phyloP scores from a whole-genome alignment of 1,139 yeast species.

The Geotrichum klebahnii region DNA sequence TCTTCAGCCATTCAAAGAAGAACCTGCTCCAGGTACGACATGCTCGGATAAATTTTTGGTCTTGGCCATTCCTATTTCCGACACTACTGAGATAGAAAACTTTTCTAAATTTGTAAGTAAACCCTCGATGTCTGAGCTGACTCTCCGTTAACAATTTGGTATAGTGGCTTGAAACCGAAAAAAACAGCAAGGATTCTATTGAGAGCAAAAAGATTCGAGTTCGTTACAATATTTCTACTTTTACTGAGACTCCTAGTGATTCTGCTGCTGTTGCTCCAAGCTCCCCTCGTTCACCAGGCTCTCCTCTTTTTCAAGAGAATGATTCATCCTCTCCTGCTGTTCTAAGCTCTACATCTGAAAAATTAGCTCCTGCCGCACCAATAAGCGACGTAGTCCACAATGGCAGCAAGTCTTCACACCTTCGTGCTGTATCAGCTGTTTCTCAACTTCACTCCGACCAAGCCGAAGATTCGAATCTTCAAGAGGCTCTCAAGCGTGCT shows the following conservation, averaged over 20 bases:
- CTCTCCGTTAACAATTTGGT: neutral
- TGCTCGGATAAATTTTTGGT: conserved; percentile 91
- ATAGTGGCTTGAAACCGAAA: conserved; percentile 65
- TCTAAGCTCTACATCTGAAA: conserved; percentile 5
- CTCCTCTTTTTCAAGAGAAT: conserved; percentile 1
- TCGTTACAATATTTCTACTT: conserved; percentile 45
- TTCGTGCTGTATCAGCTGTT: conserved; percentile 1
- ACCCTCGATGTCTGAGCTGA: neutral
- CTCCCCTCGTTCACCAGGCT: conserved; percentile 21
- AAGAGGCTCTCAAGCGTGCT: conserved; percentile 16
- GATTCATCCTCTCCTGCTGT: neutral
- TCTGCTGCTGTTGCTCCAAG: conserved; percentile 28
- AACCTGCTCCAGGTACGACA: conserved; percentile 66
- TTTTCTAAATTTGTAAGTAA: conserved; percentile 50
- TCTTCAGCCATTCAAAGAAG: conserved; percentile 75
- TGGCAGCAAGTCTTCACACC: neutral
- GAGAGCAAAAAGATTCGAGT: conserved; percentile 78
- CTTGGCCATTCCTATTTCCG: conserved; percentile 51
- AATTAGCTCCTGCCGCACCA: conserved; percentile 9
- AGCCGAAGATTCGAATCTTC: conserved; percentile 6
- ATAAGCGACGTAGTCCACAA: neutral
- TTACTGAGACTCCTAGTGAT: conserved; percentile 27
- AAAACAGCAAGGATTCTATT: conserved; percentile 54
- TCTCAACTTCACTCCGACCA: neutral
- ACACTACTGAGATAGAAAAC: conserved; percentile 29